Base-by-base conservation (phyloP, 306 rosid species). In the Pachyrhizus erosus region DNA sequence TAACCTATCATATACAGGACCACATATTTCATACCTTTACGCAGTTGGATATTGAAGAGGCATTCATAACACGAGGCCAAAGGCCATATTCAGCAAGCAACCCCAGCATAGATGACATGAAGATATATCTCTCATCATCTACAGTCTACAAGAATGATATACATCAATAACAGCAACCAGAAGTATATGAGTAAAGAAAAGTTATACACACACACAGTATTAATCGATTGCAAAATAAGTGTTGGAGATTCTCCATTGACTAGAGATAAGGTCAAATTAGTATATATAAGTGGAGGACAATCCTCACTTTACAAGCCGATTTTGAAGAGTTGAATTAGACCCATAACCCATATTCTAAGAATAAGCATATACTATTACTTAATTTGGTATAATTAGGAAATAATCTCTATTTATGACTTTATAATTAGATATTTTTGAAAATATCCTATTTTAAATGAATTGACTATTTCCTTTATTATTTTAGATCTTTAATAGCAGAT, bases 51-150 rank as follows among this genome's bases (percentile, higher is more conserved):
- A 95, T 73, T 77, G 91, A 91, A 85, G 97, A 85, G 61, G 99
- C 97, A 87, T 92, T 93, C 77, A 91, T 80, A 70, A 91, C 96
- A 78, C 88, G 92, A 11, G 99, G 99, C 94, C 91, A 90, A 39
- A 91, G 76, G 34, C 90, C 90, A 87, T 91, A 91, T 61, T 93
- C 98, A 60, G 93, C 90, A 84, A 95, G 89, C 86, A 95, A 82
- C 43, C 96, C 96, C 65, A 95, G 88, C 97, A 95, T 87, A 39
- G 99, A 90, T 82, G 97, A 90, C 94, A 80, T 91, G 90, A 91
- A 93, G 84, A 88, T 78, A 87, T 88, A 91, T 91, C 94, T 91
- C 71, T 93, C 99, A 64, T 95, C 98, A 64, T 95, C 99, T 54
- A 84, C 90, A 85, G 85, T 92, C 99, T 95, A 71, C 55, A 73